Base-by-base conservation (phyloP, 768 basidiomycete genomes). In the Boletus rubescentipes region DNA sequence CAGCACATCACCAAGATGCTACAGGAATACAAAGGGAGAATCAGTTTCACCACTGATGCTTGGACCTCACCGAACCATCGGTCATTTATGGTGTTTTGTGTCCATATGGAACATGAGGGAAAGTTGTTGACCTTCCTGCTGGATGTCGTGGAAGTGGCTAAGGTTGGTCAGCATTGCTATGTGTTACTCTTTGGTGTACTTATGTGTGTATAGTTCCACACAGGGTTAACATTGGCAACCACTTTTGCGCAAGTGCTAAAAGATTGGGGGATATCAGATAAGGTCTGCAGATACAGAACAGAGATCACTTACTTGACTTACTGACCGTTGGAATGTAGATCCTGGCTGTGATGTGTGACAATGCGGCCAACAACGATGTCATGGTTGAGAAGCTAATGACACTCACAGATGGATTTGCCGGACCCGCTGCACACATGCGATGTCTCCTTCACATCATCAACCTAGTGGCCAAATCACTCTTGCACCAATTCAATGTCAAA, bases 321-420 rank as follows among this genome's bases (percentile, higher is more conserved):
- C 36, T 9, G n/a, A 16, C 5, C 16, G 5, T 40, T 39, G 29
- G 29, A 9, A 8, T 42, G n/a, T 26, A 30, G 42, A 43, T 43
- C 5, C 6, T 43, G 2, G 16, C 4, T 9, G 29, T 77, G 4
- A 51, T 30, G 2, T 44, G 42, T 18, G 36, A 51, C 36, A 51
- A 39, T 31, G 50, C 36, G 1, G 7, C 74, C 67, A 3, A 69
- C 5, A 78, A 78, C 46, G 67, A 73, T 51, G 57, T 41, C 0
- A 75, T 79, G 71, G 62, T 72, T 0, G 15, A 10, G 5, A 11
- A 15, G 11, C 7, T 46, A 1, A 23, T 2, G 1, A 8, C 6
- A 2, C 45, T 34, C 3, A 12, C 15, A 2, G n/a, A 16, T 7
- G 9, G 5, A 3, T 35, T 44, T 11, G 5, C 16, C 9, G 30